phyloP scores from a whole-genome alignment of 345 rosid species.

The Geranium rotundifolium region DNA sequence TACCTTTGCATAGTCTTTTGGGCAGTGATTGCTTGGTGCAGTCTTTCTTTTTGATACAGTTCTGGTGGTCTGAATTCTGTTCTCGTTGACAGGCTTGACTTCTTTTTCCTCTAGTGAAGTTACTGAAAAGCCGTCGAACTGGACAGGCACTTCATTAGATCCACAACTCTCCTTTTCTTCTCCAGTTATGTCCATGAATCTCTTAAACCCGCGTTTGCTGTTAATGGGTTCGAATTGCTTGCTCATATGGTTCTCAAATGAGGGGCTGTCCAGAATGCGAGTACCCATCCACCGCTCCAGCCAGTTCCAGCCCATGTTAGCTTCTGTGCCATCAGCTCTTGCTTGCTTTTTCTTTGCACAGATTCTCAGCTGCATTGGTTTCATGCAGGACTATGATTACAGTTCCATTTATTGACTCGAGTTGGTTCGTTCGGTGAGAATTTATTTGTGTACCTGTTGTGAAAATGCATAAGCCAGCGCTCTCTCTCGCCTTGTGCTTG shows the following conservation, averaged over 20 bases:
- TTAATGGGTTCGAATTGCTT: slow-evolving; percentile 19
- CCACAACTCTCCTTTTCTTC: slow-evolving; percentile 85
- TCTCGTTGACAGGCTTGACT: slow-evolving; percentile 17
- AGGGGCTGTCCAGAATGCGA: slow-evolving; percentile 40
- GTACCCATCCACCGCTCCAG: slow-evolving; percentile 92
- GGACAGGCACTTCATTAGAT: slow-evolving; percentile 61
- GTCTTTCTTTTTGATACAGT: slow-evolving; percentile 38
- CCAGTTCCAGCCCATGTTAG: slow-evolving; percentile 70
- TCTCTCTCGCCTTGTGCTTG: slow-evolving; percentile 65
- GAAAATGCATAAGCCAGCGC: slow-evolving; percentile 87
- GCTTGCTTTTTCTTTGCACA: slow-evolving; percentile 55
- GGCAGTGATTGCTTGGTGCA: slow-evolving; percentile 34
- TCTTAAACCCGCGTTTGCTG: slow-evolving; percentile 17
- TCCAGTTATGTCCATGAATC: slow-evolving; percentile 27
- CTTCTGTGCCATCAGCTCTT: slow-evolving; percentile 26
- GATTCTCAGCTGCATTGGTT: slow-evolving; percentile 37
- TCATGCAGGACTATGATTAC: too few relatives aligned
- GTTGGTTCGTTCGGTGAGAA: not conserved
- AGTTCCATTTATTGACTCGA: too few relatives aligned
- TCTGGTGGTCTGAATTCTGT: slow-evolving; percentile 21
- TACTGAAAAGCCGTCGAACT: slow-evolving; percentile 28
- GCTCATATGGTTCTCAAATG: slow-evolving; percentile 14
- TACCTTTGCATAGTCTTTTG: slow-evolving; percentile 35
- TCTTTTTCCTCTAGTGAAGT: slow-evolving; percentile 14
- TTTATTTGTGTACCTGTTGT: slow-evolving; percentile 51